These are phyloP conservation scores for Cichorium intybus DNA, from an alignment of 140 eudicot species.

Conservation along the genomic window DNA sequence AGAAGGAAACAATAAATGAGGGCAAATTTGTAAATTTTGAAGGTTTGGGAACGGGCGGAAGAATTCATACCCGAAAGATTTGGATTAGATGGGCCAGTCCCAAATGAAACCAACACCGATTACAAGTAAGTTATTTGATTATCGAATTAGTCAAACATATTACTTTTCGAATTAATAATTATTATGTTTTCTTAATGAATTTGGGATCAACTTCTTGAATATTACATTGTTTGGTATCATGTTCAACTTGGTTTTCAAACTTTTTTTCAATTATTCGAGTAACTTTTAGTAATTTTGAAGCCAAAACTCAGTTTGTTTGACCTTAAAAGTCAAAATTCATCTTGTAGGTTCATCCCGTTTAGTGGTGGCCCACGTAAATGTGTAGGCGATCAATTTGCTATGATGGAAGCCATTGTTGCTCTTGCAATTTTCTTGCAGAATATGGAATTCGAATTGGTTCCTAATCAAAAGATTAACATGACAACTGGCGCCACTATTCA, in stretches of 20 bases:
- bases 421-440: conserved; percentile 80
- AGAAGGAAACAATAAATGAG: too few relatives aligned
- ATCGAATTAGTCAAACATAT: not conserved
- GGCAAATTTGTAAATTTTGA: not conserved
- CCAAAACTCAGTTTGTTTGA: conserved; percentile 8
- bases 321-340: conserved; percentile 2
- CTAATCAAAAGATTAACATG: conserved; percentile 87
- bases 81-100: conserved; percentile 77
- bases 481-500: conserved; percentile 98
- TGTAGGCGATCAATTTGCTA: conserved; percentile 95
- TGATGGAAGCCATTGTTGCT: conserved; percentile 88
- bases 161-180: not conserved
- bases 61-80: conserved; percentile 94
- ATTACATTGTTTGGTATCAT: not conserved
- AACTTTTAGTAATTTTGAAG: not conserved
- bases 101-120: conserved; percentile 93
- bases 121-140: conserved; percentile 51
- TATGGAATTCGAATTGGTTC: conserved; percentile 76
- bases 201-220: not conserved
- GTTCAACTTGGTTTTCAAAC: not conserved
- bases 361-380: conserved; percentile 99
- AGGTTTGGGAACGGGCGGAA: conserved; percentile 98
- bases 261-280: not conserved
- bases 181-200: not conserved
- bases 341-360: conserved; percentile 76